A percentile compares a stretch with the other conserved stretches of the same genome.
Evolutionary conservation across 129 eudicot species (phyloP).

Genomic region (Scalesia atractyloides): DNA sequence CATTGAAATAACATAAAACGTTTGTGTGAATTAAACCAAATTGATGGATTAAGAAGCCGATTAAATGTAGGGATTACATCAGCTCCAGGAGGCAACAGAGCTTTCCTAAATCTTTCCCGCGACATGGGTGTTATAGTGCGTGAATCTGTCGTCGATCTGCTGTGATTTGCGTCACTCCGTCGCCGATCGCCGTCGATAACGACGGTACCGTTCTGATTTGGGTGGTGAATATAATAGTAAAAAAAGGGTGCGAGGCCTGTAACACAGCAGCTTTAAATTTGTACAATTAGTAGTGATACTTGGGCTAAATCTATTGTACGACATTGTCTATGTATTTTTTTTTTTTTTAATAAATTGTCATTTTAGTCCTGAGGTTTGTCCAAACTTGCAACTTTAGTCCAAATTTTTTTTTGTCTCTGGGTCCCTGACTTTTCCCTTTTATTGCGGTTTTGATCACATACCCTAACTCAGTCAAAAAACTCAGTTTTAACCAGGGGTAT

Average conservation of each 20-base stretch:
- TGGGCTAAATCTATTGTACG: constrained; percentile 23
- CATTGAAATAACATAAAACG: no score
- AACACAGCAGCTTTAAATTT: background rate
- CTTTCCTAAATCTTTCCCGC: constrained; percentile 40
- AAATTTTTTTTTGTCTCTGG: no score
- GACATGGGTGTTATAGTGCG: constrained; percentile 26
- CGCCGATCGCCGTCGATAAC: constrained; percentile 15
- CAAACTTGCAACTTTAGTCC: no score
- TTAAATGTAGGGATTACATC: constrained; percentile 22
- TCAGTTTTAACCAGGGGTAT: no score
- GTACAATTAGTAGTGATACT: constrained; percentile 15
- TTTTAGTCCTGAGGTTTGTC: no score
- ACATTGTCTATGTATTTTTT: no score
- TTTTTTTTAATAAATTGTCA: no score
- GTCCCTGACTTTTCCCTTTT: no score
- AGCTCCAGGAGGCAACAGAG: constrained; percentile 34
- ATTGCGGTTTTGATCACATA: no score
- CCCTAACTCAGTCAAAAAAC: no score
- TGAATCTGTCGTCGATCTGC: background rate
- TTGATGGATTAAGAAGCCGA: background rate
- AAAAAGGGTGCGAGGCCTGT: background rate
- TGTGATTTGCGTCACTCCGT: constrained; percentile 17
- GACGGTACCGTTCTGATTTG: constrained; percentile 28
- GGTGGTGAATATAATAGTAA: constrained; percentile 11
- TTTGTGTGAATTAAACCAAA: background rate